Percentiles rank a stretch among this genome's conserved stretches.
Conservation (phyloP, 805 yeast genomes). For the Wickerhamomyces silvicola region DNA sequence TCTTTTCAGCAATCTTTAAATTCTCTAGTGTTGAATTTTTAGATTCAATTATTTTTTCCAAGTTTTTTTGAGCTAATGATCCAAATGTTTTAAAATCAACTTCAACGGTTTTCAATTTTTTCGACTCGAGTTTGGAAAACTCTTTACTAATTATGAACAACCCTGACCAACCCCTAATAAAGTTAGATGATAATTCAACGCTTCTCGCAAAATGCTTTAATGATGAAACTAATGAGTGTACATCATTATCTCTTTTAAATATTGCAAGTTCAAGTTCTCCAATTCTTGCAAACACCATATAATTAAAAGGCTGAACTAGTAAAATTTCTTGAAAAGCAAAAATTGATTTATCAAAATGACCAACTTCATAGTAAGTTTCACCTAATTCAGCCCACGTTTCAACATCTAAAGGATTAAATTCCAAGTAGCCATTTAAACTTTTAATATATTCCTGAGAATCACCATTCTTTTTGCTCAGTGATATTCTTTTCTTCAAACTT, state of each 20-base stretch:
- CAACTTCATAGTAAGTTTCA: constrained; percentile 50
- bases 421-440: constrained; percentile 48
- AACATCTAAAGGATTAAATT: constrained; percentile 65
- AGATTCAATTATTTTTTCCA: constrained; percentile 28
- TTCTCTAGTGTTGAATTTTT: constrained; percentile 23
- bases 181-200: constrained; percentile 69
- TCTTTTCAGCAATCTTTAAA: constrained; percentile 5
- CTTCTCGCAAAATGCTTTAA: constrained; percentile 56
- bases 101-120: constrained; percentile 16
- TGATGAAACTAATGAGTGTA: constrained; percentile 7
- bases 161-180: constrained; percentile 72
- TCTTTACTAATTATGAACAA: constrained; percentile 34
- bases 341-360: constrained; percentile 62
- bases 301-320: constrained; percentile 61
- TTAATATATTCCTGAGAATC: constrained; percentile 38
- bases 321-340: constrained; percentile 67
- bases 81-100: constrained; percentile 26
- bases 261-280: constrained; percentile 42
- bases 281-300: constrained; percentile 53
- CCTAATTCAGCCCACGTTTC: constrained; percentile 77
- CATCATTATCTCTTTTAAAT: constrained; percentile 6
- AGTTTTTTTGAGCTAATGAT: constrained; percentile 29
- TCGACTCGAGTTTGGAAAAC: constrained; percentile 12
- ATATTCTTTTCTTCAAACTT: constrained; percentile 19
- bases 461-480: constrained; percentile 9